Evolutionary conservation across 164 flowering plant genomes (phyloP), one percentile per base, ranked within the genome.

Genomic region (Warburgia ugandensis): DNA sequence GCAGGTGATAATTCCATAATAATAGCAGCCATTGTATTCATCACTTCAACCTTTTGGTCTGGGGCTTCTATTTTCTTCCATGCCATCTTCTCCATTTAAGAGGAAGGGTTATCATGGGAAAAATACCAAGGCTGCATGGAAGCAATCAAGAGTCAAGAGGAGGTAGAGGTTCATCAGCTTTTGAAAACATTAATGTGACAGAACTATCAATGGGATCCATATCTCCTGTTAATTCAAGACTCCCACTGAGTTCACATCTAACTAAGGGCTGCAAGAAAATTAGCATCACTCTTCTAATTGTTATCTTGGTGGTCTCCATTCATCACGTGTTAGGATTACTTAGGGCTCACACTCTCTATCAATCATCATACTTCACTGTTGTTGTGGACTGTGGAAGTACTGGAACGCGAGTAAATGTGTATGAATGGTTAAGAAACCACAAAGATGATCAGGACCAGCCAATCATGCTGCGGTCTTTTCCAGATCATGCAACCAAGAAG

Each of bases 341-440:
- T 12, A 49, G 31, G 17, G 11, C 9, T 43, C 20, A 7, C 36
- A 29, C 16, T 51, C 27, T 37, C 29, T 45, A 56, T 9, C 30
- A 42, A 6, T 54, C 48, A 28, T 35, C 73, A n/a, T 68, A 70
- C 52, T 83, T 54, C 63, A 72, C 78, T 23, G 87, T 84, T 45
- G 85, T 84, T 50, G 58, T 81, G 60, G 92, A 84, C 57, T 84
- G 87, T 73, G 87, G 92, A 54, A 81, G 92, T 68, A 81, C 83
- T 6, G 87, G 87, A 19, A 73, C 81, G 1, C 71, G 85, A 63
- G 75, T 84, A 47, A 66, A 68, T 69, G 81, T 75, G 48, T 78
- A 71, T 56, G 66, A 78, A 63, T 78, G 84, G 84, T 45, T 28
- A 26, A 27, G 16, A 6, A 59, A 55, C 35, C 56, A 21, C 59